These are phyloP conservation scores for Schizochytrium sp. DNA, from an alignment of 108 stramenopile species.

Conservation along the genomic window DNA sequence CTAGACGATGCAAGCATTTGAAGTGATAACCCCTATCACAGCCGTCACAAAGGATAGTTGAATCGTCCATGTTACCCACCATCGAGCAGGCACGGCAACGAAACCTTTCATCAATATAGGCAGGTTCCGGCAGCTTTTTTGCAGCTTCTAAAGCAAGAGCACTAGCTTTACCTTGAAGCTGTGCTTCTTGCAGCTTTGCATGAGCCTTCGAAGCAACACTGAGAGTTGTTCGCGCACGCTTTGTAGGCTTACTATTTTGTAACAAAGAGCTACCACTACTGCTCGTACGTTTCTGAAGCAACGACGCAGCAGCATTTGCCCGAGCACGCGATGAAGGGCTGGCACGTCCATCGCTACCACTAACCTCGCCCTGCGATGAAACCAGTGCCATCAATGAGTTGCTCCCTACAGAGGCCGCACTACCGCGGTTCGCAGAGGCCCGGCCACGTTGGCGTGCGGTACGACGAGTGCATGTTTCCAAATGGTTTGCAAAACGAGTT, in stretches of 20 bases:
- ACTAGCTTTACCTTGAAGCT: neutral
- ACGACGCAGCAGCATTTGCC: neutral
- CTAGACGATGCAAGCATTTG: neutral
- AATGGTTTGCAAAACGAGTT: constrained; percentile 39
- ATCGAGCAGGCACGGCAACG: constrained; percentile 6
- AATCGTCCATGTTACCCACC: constrained; percentile 11
- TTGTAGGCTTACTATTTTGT: neutral
- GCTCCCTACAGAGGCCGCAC: neutral
- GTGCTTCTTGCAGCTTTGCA: neutral
- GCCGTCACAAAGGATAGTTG: neutral
- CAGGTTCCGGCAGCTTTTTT: constrained; percentile 8
- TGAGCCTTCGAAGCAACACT: neutral
- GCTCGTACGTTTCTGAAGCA: neutral
- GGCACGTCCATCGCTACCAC: neutral
- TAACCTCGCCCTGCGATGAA: neutral
- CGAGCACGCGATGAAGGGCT: neutral
- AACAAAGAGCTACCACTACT: neutral
- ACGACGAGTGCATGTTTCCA: constrained; percentile 47
- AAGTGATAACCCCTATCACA: constrained; percentile 50
- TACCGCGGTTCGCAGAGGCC: neutral
- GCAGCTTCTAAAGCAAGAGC: neutral
- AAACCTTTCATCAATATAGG: neutral
- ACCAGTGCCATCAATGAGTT: neutral
- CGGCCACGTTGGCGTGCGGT: neutral
- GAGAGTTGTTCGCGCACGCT: neutral